Evolutionary conservation across 176 grass and related monocot genomes (phyloP), one percentile per base, ranked within the genome.

Genomic region (Oryza brachyantha): DNA sequence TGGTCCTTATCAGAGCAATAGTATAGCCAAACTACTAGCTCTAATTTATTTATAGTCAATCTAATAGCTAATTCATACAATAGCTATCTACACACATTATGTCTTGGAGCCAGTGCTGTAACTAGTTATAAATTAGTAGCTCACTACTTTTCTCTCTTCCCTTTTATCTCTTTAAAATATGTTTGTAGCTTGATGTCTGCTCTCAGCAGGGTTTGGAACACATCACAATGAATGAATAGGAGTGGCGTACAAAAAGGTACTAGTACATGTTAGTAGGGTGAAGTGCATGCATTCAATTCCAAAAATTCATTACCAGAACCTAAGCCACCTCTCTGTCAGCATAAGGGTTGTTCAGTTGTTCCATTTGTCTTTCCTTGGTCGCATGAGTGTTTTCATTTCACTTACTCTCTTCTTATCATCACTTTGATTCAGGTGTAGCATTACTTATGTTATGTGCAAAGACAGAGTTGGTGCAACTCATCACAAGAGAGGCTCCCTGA

Each of bases 381-480:
- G 16, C 63, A 68, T 67, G 63, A 62, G 46, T 31, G 62, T 75
- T 74, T 88, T 41, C 75, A 45, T 79, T 13, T 78, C 61, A 36
- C 48, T 84, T 66, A 46, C 69, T 45, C 50, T 34, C 48, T 57
- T 60, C 48, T 57, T 60, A 14, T 39, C 73, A 6, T 80, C 70
- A 1, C 59, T 61, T 89, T 81, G 72, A 77, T 89, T 85, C 82
- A 37, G 81, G 16, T 70, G 36, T 43, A 43, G 72, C 82, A 45
- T 85, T 81, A 88, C 81, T 80, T 88, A 64, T 84, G 81, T 64
- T 81, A 76, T 66, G 62, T 85, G 86, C 76, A 80, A 88, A 83
- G 75, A 70, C 55, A 41, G 64, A 61, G 82, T 85, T 81, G 76
- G 64, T 81, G 87, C 27, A 81, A 66, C 76, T 70, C 76, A 63